Base-by-base conservation (phyloP, 768 basidiomycete genomes). In the Punctularia strigosozonata region DNA sequence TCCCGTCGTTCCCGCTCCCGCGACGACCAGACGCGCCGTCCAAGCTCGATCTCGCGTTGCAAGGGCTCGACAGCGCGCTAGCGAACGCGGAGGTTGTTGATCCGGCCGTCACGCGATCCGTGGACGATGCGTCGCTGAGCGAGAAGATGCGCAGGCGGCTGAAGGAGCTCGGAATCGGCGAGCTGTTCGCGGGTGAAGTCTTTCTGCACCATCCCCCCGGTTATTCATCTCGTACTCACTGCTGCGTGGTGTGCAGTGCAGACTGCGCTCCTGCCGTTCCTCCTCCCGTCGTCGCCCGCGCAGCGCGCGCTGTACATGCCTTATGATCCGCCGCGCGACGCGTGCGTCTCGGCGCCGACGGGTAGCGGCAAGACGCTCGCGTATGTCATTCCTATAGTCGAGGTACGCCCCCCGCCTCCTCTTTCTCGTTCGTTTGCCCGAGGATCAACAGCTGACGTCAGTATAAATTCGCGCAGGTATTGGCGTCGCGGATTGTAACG, bases 321-420 rank as follows among this genome's bases (percentile, higher is more conserved):
- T 0, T 79, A 73, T 48, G 54, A 70, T 41, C 68, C 74, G 25
- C 78, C 78, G 20, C 69, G 69, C 20, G 95, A 99, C 58, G 70
- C 91, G 10, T 92, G 91, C 48, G 85, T 94, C 10, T 95, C 90
- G 6, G 95, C 95, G 1, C 95, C 95, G 1, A 99, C 95, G 0
- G 95, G 95, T 18, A 95, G 91, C 48, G 95, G 95, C 0, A 99
- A 99, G 59, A 99, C 94, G 0, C 68, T 99, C 21, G 86, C 89
- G n/a, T 99, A 99, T 60, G 86, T 80, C 1, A 61, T 98, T 24
- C 95, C 95, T 1, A 84, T 97, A 39, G 68, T 95, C 22, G 89
- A 95, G 69, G 89, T 83, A 41, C 42, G 60, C 23, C 12, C 22
- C 37, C 13, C 26, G 25, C 1, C 28, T 22, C 18, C 12, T 22